Percentiles rank a stretch among this genome's conserved stretches.
Conservation (phyloP, 176 grass and related monocot genomes). For the Avena atlantica region DNA sequence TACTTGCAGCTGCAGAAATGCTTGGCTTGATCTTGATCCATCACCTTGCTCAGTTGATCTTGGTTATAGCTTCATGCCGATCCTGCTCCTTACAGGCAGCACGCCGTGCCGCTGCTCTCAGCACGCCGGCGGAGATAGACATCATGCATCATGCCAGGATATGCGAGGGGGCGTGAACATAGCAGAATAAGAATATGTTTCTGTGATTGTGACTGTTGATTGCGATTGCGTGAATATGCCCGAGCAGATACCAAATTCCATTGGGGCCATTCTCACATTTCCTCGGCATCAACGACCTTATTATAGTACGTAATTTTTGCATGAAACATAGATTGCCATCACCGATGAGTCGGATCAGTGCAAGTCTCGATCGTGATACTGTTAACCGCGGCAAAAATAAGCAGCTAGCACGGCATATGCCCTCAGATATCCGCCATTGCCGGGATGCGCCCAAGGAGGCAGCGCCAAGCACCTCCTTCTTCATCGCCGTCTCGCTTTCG, state of each 20-base stretch:
- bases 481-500: background rate
- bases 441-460: constrained; percentile 35
- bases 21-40: too few species aligned
- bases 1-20: too few species aligned
- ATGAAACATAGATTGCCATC: background rate
- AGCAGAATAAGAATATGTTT: background rate
- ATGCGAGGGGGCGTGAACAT: background rate
- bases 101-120: background rate
- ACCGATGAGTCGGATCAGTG: background rate
- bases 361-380: background rate
- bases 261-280: background rate
- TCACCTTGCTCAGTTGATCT: too few species aligned
- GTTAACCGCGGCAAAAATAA: constrained; percentile 22
- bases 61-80: too few species aligned
- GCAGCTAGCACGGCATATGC: constrained; percentile 36
- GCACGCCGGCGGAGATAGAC: background rate
- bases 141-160: background rate
- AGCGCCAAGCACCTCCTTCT: background rate
- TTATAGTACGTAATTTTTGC: background rate
- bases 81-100: too few species aligned
- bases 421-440: constrained; percentile 43
- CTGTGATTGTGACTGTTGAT: background rate
- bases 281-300: constrained; percentile 40
- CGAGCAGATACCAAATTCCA: background rate
- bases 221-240: constrained; percentile 39